Evolutionary conservation across 2,329 filamentous ascomycete genomes (phyloP).

Genomic region (Daldinia sp.): DNA sequence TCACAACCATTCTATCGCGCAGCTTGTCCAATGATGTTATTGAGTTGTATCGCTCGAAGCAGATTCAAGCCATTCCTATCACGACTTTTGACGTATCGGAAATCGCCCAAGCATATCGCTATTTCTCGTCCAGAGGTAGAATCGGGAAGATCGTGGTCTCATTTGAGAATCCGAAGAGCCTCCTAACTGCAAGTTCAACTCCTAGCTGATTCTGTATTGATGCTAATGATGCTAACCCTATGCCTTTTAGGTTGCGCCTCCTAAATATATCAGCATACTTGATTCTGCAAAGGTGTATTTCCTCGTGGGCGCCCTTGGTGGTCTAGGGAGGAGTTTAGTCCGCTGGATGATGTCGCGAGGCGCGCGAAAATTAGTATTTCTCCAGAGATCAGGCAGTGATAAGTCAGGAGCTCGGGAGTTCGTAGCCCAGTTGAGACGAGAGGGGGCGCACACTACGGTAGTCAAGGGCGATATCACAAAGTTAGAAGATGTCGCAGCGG

Average conservation of each 20-base stretch:
- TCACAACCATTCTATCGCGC: not conserved
- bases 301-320: slow-evolving; percentile 42
- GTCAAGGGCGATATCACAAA: not conserved
- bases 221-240: not conserved
- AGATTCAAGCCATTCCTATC: slow-evolving; percentile 5
- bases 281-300: slow-evolving; percentile 25
- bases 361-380: slow-evolving; percentile 45
- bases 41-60: not conserved
- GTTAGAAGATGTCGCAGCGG: not conserved
- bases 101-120: slow-evolving; percentile 14
- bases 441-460: not conserved
- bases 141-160: slow-evolving; percentile 38
- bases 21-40: not conserved
- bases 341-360: slow-evolving; percentile 47
- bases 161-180: slow-evolving; percentile 23
- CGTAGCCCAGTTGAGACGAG: slow-evolving; percentile 25
- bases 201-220: too few relatives aligned
- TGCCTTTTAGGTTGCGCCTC: not conserved
- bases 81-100: slow-evolving; percentile 21
- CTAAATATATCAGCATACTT: not conserved
- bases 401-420: slow-evolving; percentile 37
- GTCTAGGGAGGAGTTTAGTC: slow-evolving; percentile 47
- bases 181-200: slow-evolving; percentile 14
- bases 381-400: slow-evolving; percentile 44
- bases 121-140: slow-evolving; percentile 32